phyloP scores from a whole-genome alignment of 179 eudicot species.

The Silene vulgaris region DNA sequence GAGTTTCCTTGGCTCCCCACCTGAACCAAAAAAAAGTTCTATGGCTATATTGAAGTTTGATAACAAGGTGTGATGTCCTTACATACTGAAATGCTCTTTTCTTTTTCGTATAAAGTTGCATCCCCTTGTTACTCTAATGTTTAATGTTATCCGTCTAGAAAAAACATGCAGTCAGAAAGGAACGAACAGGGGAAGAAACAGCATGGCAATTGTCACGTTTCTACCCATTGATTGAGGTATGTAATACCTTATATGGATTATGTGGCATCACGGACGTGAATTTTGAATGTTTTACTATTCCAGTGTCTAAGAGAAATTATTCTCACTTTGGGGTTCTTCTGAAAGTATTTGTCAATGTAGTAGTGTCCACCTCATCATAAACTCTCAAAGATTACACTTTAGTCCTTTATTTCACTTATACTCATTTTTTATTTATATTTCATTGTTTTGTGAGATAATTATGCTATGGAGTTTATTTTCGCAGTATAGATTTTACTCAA shows the following conservation, averaged over 20 bases:
- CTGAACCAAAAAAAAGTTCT: conserved; percentile 66
- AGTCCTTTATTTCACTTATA: too few relatives aligned
- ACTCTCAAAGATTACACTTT: too few relatives aligned
- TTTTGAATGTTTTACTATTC: background rate
- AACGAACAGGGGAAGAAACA: conserved; percentile 69
- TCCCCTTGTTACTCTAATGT: conserved; percentile 14
- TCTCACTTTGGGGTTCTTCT: too few relatives aligned
- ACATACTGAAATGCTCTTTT: background rate
- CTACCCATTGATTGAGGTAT: conserved; percentile 90
- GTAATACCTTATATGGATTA: conserved; percentile 1
- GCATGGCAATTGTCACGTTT: conserved; percentile 84
- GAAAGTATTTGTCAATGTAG: too few relatives aligned
- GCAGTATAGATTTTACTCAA: too few relatives aligned
- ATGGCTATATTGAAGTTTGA: conserved; percentile 67
- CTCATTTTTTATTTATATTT: too few relatives aligned
- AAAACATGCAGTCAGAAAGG: conserved; percentile 76
- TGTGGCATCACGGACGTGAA: conserved; percentile 7
- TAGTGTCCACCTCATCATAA: too few relatives aligned
- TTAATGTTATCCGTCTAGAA: conserved; percentile 41
- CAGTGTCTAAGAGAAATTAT: too few relatives aligned
- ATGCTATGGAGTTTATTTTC: too few relatives aligned
- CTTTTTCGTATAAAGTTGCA: background rate
- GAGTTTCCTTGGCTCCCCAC: conserved; percentile 65
- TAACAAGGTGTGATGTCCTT: conserved; percentile 52
- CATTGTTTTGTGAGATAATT: too few relatives aligned